A percentile compares a stretch with the other conserved stretches of the same genome.
Conservation (phyloP, 441 rosid genomes). For the Viola pubescens region DNA sequence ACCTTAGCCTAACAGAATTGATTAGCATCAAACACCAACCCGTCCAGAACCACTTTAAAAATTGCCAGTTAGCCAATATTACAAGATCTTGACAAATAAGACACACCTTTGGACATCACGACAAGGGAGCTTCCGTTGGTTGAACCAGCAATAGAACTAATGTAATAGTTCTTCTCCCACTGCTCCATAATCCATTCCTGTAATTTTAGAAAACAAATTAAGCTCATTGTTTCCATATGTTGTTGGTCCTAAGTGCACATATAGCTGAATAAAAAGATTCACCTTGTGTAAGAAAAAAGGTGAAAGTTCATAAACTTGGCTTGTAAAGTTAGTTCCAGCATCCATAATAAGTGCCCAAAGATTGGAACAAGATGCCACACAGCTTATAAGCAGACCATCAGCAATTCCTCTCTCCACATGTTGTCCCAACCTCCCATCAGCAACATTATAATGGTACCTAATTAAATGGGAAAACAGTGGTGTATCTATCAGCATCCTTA, state of each 20-base stretch:
- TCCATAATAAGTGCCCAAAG: constrained; percentile 99
- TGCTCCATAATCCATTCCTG: constrained; percentile 99
- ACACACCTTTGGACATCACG: constrained; percentile 97
- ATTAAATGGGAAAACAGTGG: constrained; percentile 8
- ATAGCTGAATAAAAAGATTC: constrained; percentile 1
- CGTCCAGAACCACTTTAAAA: no score
- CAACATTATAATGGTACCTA: constrained; percentile 98
- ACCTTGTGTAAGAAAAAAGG: constrained; percentile 90
- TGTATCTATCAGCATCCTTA: background rate
- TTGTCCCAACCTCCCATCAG: constrained; percentile 86
- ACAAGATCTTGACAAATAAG: background rate
- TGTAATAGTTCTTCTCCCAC: constrained; percentile 96
- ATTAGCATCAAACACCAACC: no score
- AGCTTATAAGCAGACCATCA: constrained; percentile 91
- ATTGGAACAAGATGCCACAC: constrained; percentile 88
- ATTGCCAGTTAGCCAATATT: no score
- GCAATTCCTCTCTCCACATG: constrained; percentile 93
- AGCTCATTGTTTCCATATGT: background rate
- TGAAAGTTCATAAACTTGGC: constrained; percentile 82
- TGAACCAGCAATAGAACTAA: constrained; percentile 93
- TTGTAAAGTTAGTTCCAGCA: constrained; percentile 88
- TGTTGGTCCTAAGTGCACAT: background rate
- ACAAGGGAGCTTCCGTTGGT: constrained; percentile 90
- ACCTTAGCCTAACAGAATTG: background rate
- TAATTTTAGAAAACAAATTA: constrained; percentile 10